Conservation (phyloP, 176 grass and related monocot species). For the Eremochloa ophiuroides region DNA sequence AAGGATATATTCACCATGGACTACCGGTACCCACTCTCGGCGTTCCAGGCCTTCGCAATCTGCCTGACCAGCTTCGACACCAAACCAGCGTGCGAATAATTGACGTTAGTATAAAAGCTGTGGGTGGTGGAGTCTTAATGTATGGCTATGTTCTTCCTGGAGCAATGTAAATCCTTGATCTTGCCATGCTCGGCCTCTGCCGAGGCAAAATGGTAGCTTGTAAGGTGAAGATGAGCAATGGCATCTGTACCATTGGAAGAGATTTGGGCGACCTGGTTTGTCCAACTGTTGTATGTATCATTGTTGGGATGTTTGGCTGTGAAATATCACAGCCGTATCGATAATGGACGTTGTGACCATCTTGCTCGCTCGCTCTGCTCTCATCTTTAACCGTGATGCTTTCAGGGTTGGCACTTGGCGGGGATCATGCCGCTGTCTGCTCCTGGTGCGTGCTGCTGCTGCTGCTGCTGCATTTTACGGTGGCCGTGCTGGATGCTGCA, state of each 20-base stretch:
- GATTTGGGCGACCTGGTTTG: slow-evolving; percentile 11
- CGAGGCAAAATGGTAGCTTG: slow-evolving; percentile 10
- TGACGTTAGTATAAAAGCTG: background rate
- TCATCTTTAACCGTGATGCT: background rate
- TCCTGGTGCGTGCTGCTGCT: no score
- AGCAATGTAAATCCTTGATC: slow-evolving; percentile 32
- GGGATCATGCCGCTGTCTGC: background rate
- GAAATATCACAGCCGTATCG: slow-evolving; percentile 23
- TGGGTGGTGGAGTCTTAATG: background rate
- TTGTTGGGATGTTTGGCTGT: slow-evolving; percentile 28
- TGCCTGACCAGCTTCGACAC: slow-evolving; percentile 98
- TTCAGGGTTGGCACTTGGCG: background rate
- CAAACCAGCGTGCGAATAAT: slow-evolving; percentile 91
- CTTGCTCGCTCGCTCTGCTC: background rate
- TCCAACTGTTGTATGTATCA: slow-evolving; percentile 34
- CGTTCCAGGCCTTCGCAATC: slow-evolving; percentile 90
- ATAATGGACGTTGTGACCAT: slow-evolving; percentile 5
- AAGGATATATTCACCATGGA: slow-evolving; percentile 99
- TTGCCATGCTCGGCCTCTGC: background rate
- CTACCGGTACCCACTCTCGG: slow-evolving; percentile 85
- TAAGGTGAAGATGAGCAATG: background rate
- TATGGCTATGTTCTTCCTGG: slow-evolving; percentile 4
- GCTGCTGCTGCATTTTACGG: background rate
- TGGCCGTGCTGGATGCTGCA: background rate
- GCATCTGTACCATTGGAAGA: background rate